phyloP scores from a whole-genome alignment of 805 yeast species.

The Alloascoidea hylecoeti region DNA sequence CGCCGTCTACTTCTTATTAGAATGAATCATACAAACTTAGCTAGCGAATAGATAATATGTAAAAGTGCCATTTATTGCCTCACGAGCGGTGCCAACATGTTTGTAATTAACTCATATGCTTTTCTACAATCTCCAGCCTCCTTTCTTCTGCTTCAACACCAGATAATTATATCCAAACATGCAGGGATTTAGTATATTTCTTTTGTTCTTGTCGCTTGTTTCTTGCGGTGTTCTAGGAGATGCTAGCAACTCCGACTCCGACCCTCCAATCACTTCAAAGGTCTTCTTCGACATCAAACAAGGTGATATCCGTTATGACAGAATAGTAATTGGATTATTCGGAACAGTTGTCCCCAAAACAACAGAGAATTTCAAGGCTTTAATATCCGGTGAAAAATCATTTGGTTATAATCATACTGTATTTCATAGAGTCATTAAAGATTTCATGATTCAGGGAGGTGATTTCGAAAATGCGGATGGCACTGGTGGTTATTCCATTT shows the following conservation, averaged over 20 bases:
- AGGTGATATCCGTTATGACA: conserved; percentile 65
- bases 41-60: no score
- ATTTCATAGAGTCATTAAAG: conserved; percentile 63
- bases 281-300: conserved; percentile 79
- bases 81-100: no score
- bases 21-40: no score
- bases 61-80: no score
- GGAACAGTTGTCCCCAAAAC: conserved; percentile 84
- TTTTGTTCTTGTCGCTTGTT: no score
- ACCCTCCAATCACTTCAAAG: conserved; percentile 54
- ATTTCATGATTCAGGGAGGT: conserved; percentile 82
- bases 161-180: no score
- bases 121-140: no score
- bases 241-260: no score
- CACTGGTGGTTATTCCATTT: conserved; percentile 68
- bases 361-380: conserved; percentile 74
- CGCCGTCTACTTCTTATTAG: neutral
- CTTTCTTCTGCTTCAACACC: no score
- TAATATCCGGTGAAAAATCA: conserved; percentile 65
- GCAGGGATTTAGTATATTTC: no score
- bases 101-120: no score
- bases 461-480: conserved; percentile 57
- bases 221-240: no score
- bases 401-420: conserved; percentile 50
- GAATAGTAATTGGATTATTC: conserved; percentile 75